These are phyloP conservation scores for Allium sativum DNA, from an alignment of 106 monocot species.

Conservation along the genomic window DNA sequence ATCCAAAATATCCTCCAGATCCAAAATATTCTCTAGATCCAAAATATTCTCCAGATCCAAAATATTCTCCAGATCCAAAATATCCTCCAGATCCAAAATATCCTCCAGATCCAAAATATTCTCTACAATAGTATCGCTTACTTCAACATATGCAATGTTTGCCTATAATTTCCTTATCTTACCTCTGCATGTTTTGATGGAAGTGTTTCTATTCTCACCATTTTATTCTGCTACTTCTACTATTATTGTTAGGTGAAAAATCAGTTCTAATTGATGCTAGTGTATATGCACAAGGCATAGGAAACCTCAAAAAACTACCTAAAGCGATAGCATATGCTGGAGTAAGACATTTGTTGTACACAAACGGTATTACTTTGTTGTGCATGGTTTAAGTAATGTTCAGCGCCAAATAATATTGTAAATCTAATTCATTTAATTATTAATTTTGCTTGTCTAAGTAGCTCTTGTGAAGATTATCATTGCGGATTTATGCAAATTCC, in stretches of 20 bases:
- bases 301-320: constrained; percentile 52
- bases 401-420: neutral
- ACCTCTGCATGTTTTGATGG: too few relatives aligned
- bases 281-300: constrained; percentile 72
- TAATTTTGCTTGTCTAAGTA: constrained; percentile 32
- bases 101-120: too few relatives aligned
- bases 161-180: too few relatives aligned
- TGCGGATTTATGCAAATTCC: constrained; percentile 52
- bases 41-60: too few relatives aligned
- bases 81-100: too few relatives aligned
- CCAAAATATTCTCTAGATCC: too few relatives aligned
- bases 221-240: too few relatives aligned
- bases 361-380: neutral
- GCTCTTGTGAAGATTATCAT: constrained; percentile 64
- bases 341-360: constrained; percentile 33
- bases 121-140: too few relatives aligned
- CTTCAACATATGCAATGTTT: too few relatives aligned
- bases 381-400: neutral
- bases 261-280: constrained; percentile 76
- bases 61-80: too few relatives aligned
- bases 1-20: too few relatives aligned
- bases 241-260: constrained; percentile 46
- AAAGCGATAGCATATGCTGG: constrained; percentile 67
- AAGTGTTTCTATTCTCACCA: too few relatives aligned
- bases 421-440: neutral